Evolutionary conservation across 2,329 filamentous ascomycete species (phyloP).

Genomic region (Laburnicola sp.): DNA sequence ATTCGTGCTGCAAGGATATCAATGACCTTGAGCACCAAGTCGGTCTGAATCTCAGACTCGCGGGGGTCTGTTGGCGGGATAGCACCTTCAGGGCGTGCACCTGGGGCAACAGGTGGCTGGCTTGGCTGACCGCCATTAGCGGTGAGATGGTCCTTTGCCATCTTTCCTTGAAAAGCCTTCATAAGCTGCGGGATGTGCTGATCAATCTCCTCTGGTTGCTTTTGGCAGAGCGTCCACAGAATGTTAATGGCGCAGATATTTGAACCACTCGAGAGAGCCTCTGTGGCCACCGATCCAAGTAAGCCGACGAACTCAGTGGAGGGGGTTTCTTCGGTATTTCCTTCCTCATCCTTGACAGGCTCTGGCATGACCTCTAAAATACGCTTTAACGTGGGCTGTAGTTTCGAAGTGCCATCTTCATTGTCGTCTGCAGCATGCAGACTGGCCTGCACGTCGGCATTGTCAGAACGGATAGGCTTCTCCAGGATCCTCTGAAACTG

Average conservation of each 20-base stretch:
- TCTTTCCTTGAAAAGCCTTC: constrained; percentile 88
- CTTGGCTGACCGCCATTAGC: constrained; percentile 54
- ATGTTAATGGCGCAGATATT: constrained; percentile 90
- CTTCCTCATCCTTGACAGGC: constrained; percentile 82
- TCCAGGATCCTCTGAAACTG: constrained; percentile 85
- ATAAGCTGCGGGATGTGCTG: constrained; percentile 84
- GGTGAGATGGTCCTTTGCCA: constrained; percentile 90
- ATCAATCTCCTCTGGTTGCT: constrained; percentile 85
- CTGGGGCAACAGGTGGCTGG: constrained; percentile 31
- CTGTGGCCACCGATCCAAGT: constrained; percentile 81
- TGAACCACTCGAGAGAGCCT: constrained; percentile 78
- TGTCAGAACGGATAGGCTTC: constrained; percentile 84
- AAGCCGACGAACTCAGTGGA: constrained; percentile 86
- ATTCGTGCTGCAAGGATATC: constrained; percentile 91
- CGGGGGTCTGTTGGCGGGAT: constrained; percentile 68
- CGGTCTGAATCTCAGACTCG: constrained; percentile 85
- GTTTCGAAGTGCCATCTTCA: constrained; percentile 60
- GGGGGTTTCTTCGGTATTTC: constrained; percentile 72
- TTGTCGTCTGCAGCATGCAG: constrained; percentile 75
- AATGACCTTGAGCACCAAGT: constrained; percentile 91
- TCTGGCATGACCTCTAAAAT: constrained; percentile 86
- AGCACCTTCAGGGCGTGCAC: constrained; percentile 58
- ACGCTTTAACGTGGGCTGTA: constrained; percentile 76
- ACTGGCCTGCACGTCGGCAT: constrained; percentile 90
- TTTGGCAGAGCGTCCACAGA: constrained; percentile 85